A percentile compares a stretch with the other conserved stretches of the same genome.
Conservation (phyloP, 2,329 filamentous ascomycete genomes). For the Scopulariopsis brevicaulis region DNA sequence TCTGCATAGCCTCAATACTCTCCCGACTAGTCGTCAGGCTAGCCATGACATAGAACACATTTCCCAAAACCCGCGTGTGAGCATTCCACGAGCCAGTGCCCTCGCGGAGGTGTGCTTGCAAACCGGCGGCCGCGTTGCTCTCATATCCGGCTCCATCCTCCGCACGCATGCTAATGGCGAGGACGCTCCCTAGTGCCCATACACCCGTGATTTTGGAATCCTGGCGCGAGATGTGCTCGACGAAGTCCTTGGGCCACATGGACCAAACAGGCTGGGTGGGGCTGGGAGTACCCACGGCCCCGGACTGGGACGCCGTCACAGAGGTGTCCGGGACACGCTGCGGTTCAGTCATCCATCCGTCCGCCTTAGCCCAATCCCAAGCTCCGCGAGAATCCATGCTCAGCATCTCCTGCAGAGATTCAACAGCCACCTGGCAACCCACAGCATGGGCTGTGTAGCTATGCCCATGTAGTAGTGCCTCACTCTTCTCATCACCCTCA, state of each 20-base stretch:
- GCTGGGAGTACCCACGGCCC: not conserved
- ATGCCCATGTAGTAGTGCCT: slow-evolving; percentile 73
- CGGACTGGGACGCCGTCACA: not conserved
- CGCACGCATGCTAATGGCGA: slow-evolving; percentile 48
- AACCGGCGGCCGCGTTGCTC: slow-evolving; percentile 29
- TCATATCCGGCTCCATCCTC: slow-evolving; percentile 31
- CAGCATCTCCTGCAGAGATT: slow-evolving; percentile 48
- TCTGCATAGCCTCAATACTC: slow-evolving; percentile 6
- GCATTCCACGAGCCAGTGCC: slow-evolving; percentile 27
- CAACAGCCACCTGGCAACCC: slow-evolving; percentile 68
- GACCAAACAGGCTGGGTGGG: slow-evolving; percentile 40
- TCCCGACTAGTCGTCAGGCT: slow-evolving; percentile 29
- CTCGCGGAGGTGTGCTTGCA: slow-evolving; percentile 23
- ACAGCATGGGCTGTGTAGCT: slow-evolving; percentile 80
- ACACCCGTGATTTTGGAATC: slow-evolving; percentile 44
- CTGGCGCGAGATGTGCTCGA: slow-evolving; percentile 43
- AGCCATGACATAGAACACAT: slow-evolving; percentile 48
- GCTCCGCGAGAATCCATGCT: slow-evolving; percentile 40
- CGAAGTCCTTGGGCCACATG: slow-evolving; percentile 53
- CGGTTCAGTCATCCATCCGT: slow-evolving; percentile 9
- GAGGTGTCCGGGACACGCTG: not conserved
- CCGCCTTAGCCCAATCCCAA: slow-evolving; percentile 45
- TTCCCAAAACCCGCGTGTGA: slow-evolving; percentile 42
- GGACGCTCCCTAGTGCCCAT: slow-evolving; percentile 64
- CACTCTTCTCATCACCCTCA: slow-evolving; percentile 59